Evolutionary conservation across 2,329 filamentous ascomycete species (phyloP).

Genomic region (Geosmithia putterillii): DNA sequence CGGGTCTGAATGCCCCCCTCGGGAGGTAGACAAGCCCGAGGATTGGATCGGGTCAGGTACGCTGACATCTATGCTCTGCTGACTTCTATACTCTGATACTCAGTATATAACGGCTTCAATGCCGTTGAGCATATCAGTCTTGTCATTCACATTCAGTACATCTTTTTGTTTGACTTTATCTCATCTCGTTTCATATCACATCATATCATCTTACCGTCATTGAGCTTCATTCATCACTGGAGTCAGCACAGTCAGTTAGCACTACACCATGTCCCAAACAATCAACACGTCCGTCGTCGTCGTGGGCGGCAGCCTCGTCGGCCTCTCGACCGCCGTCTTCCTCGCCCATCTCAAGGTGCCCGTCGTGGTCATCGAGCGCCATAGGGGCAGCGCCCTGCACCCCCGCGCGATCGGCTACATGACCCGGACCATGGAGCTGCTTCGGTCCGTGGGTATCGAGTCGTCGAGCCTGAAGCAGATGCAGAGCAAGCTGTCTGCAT

Average conservation of each 20-base stretch:
- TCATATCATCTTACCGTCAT: too few species aligned
- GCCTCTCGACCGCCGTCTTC: slow-evolving; percentile 23
- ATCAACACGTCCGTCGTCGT: slow-evolving; percentile 16
- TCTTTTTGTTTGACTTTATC: too few species aligned
- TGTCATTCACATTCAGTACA: too few species aligned
- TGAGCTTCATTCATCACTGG: too few species aligned
- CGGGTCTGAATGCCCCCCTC: not conserved
- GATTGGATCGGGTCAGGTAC: not conserved
- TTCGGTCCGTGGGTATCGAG: slow-evolving; percentile 10
- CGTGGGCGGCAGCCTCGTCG: slow-evolving; percentile 25
- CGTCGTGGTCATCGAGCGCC: slow-evolving; percentile 23
- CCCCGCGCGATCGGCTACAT: slow-evolving; percentile 24
- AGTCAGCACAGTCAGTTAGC: too few species aligned
- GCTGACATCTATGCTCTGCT: not conserved
- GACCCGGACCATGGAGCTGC: slow-evolving; percentile 23
- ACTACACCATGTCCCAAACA: too few species aligned
- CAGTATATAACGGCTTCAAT: too few species aligned
- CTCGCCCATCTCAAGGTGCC: slow-evolving; percentile 16
- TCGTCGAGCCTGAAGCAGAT: slow-evolving; percentile 5
- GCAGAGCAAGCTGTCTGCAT: slow-evolving; percentile 8
- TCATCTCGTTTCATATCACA: too few species aligned
- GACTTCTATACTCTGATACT: too few species aligned
- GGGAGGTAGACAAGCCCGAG: not conserved
- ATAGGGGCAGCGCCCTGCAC: slow-evolving; percentile 18
- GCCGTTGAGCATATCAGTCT: too few species aligned